Evolutionary conservation across 2,329 filamentous ascomycete species (phyloP), one percentile per base, ranked within the genome.

Genomic region (Nakataea oryzae): DNA sequence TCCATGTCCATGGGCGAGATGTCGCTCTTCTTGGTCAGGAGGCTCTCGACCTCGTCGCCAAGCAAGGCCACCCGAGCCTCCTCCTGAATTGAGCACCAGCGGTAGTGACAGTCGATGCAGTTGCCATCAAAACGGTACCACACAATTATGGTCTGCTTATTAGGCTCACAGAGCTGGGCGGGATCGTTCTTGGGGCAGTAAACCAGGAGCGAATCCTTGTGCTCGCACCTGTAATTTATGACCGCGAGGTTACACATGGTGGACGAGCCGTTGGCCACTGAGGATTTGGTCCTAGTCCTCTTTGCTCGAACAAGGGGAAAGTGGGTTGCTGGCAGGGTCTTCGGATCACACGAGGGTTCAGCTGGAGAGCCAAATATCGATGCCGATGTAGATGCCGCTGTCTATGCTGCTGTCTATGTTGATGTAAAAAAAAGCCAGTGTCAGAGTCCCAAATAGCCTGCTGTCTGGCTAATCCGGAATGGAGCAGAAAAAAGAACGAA

Each of bases 161-260:
- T 4, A 2, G 26, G 13, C 17, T 54, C 24, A 28, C 59, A 61
- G 3, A 55, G 28, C 47, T 54, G 50, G 13, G 34, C 21, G 21
- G 41, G 41, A n/a, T 32, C 21, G 27, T 29, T 13, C 17, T n/a
- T 55, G 27, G 50, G 28, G 29, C 59, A 61, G 59, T 61, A 30
- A 28, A 61, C 34, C 47, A 55, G n/a, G 47, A 61, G 26, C 21
- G 54, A 54, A 47, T 61, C 50, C 50, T 55, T 61, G 59, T 61
- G 59, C 28, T n/a, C 12, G 29, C 59, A 61, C 59, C n/a, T 27
- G 50, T 61, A 55, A 4, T 6, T 7, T 26, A 61, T 4, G 21
- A 61, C 13, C 28, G 47, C 59, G 59, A 61, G 28, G 50, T 61
- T 61, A 24, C 59, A 61, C 59, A 61, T 61, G 47, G 41, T 28